Base-by-base conservation (phyloP, 306 rosid genomes). In the Ochetophila trinervis region DNA sequence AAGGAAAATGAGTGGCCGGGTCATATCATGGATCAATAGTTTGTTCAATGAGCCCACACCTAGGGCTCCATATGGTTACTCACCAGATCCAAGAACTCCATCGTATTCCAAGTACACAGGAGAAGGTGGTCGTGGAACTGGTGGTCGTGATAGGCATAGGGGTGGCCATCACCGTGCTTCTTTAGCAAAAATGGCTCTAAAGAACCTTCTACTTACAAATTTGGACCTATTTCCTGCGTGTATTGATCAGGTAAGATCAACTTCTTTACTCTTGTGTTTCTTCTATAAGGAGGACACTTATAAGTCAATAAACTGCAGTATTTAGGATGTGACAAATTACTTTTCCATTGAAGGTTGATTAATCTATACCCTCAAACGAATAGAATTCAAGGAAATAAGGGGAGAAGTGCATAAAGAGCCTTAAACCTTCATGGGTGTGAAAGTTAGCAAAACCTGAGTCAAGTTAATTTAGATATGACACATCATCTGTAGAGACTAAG, bases 31-130 rank as follows among this genome's bases (percentile, higher is more conserved):
- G 99, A 94, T 94, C 64, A 94, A 90, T 78, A 87, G 89, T 83
- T 85, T 94, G 85, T 94, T 94, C 83, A 77, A 77, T 69, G 99
- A 94, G 84, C 97, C 91, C 52, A 79, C 92, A 44, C 88, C 97
- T 3, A 86, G 97, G 84, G 99, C 92, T 82, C 97, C 97, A 65
- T 90, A 88, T 88, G 99, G 97, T 57, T 90, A 83, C 79, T 94
- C 99, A 45, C 99, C 99, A 62, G 97, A 94, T 82, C 97, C 99
- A 34, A 87, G 99, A 86, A 90, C 97, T 75, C 99, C 97, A 57
- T 90, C 99, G 3, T 90, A 94, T 79, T 83, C 97, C 64, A 94
- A 94, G 78, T 82, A 74, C 23, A 77, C 75, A 22, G 96, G 91
- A 53, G 99, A 94, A 66, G 90, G 96, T 62, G 86, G 84, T 37